Conservation (phyloP, 371 early-diverging fungal genomes). For the Mortierella sp. region DNA sequence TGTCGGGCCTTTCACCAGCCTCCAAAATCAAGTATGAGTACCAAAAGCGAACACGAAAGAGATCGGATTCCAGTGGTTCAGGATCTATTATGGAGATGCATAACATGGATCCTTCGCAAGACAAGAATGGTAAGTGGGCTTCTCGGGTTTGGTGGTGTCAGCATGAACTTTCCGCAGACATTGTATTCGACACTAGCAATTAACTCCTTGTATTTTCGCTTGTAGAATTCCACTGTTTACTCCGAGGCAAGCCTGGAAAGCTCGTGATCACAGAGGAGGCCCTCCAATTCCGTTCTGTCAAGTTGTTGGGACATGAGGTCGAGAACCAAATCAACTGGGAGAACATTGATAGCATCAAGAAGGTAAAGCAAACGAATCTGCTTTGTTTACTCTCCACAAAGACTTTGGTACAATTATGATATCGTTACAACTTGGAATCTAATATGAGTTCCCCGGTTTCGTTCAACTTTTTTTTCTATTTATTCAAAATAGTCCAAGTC, state of each 20-base stretch:
- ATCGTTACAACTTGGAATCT: neutral
- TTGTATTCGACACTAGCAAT: neutral
- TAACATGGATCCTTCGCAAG: neutral
- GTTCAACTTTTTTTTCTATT: neutral
- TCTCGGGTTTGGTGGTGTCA: neutral
- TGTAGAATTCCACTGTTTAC: conserved; percentile 47
- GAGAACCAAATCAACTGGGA: conserved; percentile 40
- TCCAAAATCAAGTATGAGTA: conserved; percentile 53
- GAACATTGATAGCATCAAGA: conserved; percentile 46
- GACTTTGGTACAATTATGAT: too few species aligned
- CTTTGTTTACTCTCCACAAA: neutral
- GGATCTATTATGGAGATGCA: conserved; percentile 5
- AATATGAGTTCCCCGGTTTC: neutral
- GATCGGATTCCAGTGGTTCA: conserved; percentile 17
- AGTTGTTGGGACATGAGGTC: conserved; percentile 48
- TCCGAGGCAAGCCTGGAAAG: conserved; percentile 54
- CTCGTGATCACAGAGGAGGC: conserved; percentile 49
- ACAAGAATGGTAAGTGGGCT: conserved; percentile 16
- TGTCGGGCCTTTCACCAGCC: conserved; percentile 32
- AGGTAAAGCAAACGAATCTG: conserved; percentile 21
- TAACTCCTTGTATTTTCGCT: neutral
- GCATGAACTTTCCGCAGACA: neutral
- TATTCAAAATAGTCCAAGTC: conserved; percentile 34
- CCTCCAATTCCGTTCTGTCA: conserved; percentile 43
- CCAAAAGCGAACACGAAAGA: conserved; percentile 32